Percentiles rank a stretch among this genome's conserved stretches.
Evolutionary conservation across 2,329 filamentous ascomycete species (phyloP).

Genomic region (Exophiala phaeomuriformis): DNA sequence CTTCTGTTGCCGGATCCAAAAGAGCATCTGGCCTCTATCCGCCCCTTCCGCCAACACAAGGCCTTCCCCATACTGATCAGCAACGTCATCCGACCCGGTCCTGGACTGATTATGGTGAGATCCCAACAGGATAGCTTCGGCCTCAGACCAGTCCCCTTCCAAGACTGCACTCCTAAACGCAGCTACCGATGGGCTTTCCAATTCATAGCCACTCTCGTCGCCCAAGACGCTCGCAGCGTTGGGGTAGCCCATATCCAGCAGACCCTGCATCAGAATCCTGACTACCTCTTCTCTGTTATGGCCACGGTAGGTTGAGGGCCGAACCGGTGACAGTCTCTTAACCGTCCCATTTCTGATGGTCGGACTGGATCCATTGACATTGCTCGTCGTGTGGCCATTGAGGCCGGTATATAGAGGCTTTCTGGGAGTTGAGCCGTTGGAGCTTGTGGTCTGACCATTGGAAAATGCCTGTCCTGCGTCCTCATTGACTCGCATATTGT

Average conservation of each 20-base stretch:
- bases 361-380: constrained; percentile 33
- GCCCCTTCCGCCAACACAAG: constrained; percentile 69
- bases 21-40: constrained; percentile 72
- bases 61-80: constrained; percentile 37
- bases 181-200: constrained; percentile 82
- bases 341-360: constrained; percentile 36
- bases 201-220: constrained; percentile 74
- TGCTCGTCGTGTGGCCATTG: constrained; percentile 49
- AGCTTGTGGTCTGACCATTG: constrained; percentile 50
- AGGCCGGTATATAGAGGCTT: constrained; percentile 43
- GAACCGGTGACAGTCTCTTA: constrained; percentile 28
- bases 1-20: constrained; percentile 86
- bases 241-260: constrained; percentile 81
- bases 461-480: constrained; percentile 43
- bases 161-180: constrained; percentile 75
- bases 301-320: constrained; percentile 58
- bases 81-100: constrained; percentile 36
- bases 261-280: constrained; percentile 80
- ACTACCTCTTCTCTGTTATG: constrained; percentile 92
- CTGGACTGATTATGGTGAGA: constrained; percentile 39
- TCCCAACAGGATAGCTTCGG: constrained; percentile 70
- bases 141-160: constrained; percentile 71
- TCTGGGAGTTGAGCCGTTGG: constrained; percentile 50
- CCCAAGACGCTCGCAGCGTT: constrained; percentile 67
- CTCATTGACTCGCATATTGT: constrained; percentile 58